A percentile compares a stretch with the other conserved stretches of the same genome.
Conservation (phyloP, 2,329 filamentous ascomycete species). For the Claviceps spartinae region DNA sequence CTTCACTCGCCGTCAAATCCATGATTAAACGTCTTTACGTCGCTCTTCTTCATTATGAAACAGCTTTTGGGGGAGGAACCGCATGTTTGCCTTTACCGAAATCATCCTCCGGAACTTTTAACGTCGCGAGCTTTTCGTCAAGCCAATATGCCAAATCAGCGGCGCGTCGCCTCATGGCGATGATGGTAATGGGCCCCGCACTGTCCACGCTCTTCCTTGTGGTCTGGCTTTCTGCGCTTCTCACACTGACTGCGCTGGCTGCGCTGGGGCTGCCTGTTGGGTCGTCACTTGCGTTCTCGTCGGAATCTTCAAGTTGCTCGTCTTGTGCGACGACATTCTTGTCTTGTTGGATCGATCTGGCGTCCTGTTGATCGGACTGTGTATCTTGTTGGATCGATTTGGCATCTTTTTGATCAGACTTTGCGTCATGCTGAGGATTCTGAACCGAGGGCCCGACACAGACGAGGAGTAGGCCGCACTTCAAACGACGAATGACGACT, state of each 20-base stretch:
- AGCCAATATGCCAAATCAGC: slow-evolving; percentile 46
- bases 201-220: slow-evolving; percentile 29
- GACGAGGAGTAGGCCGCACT: slow-evolving; percentile 48
- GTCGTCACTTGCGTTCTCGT: slow-evolving; percentile 10
- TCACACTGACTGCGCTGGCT: slow-evolving; percentile 27
- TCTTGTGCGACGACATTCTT: neutral
- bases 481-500: slow-evolving; percentile 43
- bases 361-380: too few relatives aligned
- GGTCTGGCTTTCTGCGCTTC: slow-evolving; percentile 27
- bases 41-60: too few relatives aligned
- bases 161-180: slow-evolving; percentile 40
- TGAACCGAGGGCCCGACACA: slow-evolving; percentile 37
- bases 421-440: slow-evolving; percentile 10
- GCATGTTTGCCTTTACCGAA: slow-evolving; percentile 17
- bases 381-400: too few relatives aligned
- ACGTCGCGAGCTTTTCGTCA: slow-evolving; percentile 42
- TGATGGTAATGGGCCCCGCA: slow-evolving; percentile 30
- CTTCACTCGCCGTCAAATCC: too few relatives aligned
- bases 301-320: neutral
- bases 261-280: slow-evolving; percentile 27
- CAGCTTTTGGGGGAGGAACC: too few relatives aligned
- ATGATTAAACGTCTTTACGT: too few relatives aligned
- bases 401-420: neutral
- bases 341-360: too few relatives aligned
- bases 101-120: slow-evolving; percentile 40